Conservation (phyloP, 805 yeast species). For the Lipomyces japonicus region DNA sequence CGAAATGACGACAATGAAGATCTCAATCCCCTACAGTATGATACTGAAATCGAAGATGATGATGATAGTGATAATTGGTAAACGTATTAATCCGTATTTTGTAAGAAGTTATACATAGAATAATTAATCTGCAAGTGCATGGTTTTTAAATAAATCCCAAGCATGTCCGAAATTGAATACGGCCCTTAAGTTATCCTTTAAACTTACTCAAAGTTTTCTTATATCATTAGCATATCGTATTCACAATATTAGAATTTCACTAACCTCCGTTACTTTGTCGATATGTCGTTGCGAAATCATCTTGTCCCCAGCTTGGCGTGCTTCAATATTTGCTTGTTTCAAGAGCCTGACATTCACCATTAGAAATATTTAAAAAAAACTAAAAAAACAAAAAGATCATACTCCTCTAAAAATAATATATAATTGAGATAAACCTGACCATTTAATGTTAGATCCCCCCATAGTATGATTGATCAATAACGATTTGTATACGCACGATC, state of each 20-base stretch:
- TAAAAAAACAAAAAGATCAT: not conserved
- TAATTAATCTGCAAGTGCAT: not conserved
- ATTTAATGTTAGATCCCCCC: not conserved
- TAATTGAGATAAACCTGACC: slow-evolving; percentile 28
- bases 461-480: not conserved
- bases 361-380: not conserved
- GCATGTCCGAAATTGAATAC: not conserved
- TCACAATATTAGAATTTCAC: not conserved
- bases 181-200: slow-evolving; percentile 10
- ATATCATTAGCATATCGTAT: not conserved
- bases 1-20: not conserved
- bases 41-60: slow-evolving; percentile 1
- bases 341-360: slow-evolving; percentile 9
- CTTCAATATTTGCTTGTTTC: slow-evolving; percentile 17
- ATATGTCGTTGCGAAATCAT: slow-evolving; percentile 15
- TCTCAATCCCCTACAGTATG: not conserved
- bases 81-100: not conserved
- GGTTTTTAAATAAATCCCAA: not conserved
- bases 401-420: slow-evolving; percentile 24
- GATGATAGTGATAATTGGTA: not conserved
- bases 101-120: not conserved
- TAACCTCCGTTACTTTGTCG: slow-evolving; percentile 17
- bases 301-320: slow-evolving; percentile 21
- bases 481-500: slow-evolving; percentile 17
- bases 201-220: slow-evolving; percentile 9